phyloP scores from a whole-genome alignment of 2,329 filamentous ascomycete genomes.

The Colletotrichum cereale region DNA sequence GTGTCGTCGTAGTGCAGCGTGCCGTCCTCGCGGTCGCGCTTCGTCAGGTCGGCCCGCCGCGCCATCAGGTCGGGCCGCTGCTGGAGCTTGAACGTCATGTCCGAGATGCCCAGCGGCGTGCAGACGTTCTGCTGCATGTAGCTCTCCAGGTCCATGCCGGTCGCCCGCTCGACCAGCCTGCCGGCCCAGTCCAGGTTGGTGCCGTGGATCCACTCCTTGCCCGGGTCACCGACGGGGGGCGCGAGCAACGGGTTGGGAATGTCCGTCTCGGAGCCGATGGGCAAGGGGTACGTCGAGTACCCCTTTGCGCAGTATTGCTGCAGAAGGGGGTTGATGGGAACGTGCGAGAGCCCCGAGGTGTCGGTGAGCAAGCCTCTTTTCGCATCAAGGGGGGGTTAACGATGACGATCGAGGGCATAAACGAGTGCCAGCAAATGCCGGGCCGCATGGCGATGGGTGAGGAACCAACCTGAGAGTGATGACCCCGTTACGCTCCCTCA shows the following conservation, averaged over 20 bases:
- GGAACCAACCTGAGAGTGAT: no score
- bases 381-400: no score
- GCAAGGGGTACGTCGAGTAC: no score
- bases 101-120: constrained; percentile 34
- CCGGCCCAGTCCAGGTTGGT: constrained; percentile 66
- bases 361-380: no score
- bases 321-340: constrained; percentile 53
- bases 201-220: constrained; percentile 56
- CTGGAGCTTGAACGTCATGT: constrained; percentile 43
- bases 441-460: no score
- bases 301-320: constrained; percentile 34
- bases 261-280: no score
- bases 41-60: constrained; percentile 23
- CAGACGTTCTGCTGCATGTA: constrained; percentile 59
- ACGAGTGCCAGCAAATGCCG: constrained; percentile 61
- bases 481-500: constrained; percentile 48
- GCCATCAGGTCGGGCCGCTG: constrained; percentile 41
- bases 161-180: constrained; percentile 61
- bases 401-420: no score
- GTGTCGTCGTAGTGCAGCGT: constrained; percentile 35
- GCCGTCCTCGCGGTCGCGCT: constrained; percentile 32
- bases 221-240: constrained; percentile 45
- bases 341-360: constrained; percentile 61
- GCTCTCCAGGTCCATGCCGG: constrained; percentile 56
- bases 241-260: background rate